Evolutionary conservation across 208 protist species (phyloP), one percentile per base, ranked within the genome.

Genomic region (Endotrypanum monterogeii): DNA sequence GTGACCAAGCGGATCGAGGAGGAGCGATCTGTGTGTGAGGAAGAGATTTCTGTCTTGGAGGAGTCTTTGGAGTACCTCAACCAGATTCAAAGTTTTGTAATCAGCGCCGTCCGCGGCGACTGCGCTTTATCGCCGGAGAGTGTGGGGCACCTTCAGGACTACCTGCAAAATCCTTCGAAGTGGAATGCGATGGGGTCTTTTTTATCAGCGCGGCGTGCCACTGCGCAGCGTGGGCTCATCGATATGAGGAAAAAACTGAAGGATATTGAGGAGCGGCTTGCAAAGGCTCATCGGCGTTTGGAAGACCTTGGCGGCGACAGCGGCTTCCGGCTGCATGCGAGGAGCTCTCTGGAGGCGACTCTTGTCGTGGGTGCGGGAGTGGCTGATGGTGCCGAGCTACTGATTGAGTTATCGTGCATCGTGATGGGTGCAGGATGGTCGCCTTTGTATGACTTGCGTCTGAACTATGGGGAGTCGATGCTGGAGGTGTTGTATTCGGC

Each of bases 401-500:
- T 67, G 52, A 51, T 91, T 58, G 63, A 76, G 58, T 30, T 89
- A 25, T 82, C 76, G 25, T 91, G 80, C 68, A 74, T 89, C 16
- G 76, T 78, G 54, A 76, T 54, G 50, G 82, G 80, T 9, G 86
- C 81, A 0, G 73, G 75, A 5, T 91, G 86, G 86, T 73, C 68
- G 30, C 81, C 83, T 0, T 61, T 83, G 32, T 90, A 86, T 56
- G 86, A 90, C 54, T 71, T 90, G 50, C 86, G 86, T 44, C 78
- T 88, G 39, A 69, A 82, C 55, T 63, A 73, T 63, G 77, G 44
- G 11, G 25, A 65, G 14, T 73, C 79, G 30, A 79, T 54, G 74
- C 66, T 88, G 73, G 76, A 83, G 58, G 52, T 91, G 46, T 69
- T 81, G 35, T 88, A 91, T 73, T 79, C 83, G 71, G 86, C 84